Evolutionary conservation across 257 asterid genomes (phyloP).

Genomic region (Euphrasia confusa): DNA sequence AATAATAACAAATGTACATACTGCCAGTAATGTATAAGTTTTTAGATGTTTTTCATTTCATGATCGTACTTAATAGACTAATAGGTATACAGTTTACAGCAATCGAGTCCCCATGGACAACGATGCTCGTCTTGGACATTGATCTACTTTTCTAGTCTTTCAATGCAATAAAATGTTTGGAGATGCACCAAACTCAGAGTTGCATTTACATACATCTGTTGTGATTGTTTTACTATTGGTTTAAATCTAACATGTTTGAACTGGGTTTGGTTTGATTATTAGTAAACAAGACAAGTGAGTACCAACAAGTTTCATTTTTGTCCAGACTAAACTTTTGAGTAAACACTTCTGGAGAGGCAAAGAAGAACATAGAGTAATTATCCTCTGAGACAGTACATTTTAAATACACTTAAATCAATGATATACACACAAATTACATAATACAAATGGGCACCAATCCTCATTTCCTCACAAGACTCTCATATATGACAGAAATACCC

Average conservation of each 20-base stretch:
- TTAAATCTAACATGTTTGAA: too few relatives aligned
- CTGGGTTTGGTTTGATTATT: too few relatives aligned
- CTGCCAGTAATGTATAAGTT: neutral
- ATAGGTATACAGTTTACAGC: neutral
- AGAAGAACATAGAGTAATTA: too few relatives aligned
- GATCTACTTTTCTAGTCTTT: neutral
- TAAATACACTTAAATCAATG: neutral
- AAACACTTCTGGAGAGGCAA: too few relatives aligned
- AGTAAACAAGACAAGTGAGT: neutral
- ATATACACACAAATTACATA: neutral
- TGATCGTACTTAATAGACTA: neutral
- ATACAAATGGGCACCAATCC: neutral
- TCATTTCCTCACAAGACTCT: neutral
- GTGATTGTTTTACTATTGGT: too few relatives aligned
- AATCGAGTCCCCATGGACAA: neutral
- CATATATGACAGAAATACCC: neutral
- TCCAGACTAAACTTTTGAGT: too few relatives aligned
- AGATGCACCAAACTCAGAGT: neutral
- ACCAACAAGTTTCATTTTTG: too few relatives aligned
- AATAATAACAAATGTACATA: constrained; percentile 24
- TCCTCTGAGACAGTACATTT: neutral
- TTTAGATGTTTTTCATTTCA: constrained; percentile 20
- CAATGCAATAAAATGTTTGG: neutral
- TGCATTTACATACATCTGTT: too few relatives aligned
- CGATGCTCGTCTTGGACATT: neutral